Evolutionary conservation across 2,329 filamentous ascomycete species (phyloP).

Genomic region (Pseudogymnoascus sp.): DNA sequence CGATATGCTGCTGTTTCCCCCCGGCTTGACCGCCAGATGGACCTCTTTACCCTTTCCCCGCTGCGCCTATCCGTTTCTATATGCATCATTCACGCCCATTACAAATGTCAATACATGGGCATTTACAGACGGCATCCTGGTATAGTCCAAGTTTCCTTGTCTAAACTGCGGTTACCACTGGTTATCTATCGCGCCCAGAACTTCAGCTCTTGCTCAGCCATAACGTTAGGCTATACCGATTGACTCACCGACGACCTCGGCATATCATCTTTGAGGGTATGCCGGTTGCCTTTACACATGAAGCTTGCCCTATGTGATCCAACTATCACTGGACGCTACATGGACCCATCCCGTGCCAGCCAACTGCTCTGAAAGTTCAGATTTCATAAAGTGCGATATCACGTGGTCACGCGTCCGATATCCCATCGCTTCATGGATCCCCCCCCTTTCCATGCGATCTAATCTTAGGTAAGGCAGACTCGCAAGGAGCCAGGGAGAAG

Average conservation of each 20-base stretch:
- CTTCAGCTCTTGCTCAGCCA: constrained; percentile 9
- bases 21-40: neutral
- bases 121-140: neutral
- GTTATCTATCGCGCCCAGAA: neutral
- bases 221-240: neutral
- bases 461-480: constrained; percentile 9
- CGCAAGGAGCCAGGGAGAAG: neutral
- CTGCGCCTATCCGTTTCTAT: constrained; percentile 1
- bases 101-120: neutral
- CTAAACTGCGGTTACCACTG: constrained; percentile 6
- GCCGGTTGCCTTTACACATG: neutral
- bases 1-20: neutral
- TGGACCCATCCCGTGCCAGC: neutral
- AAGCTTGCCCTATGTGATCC: neutral
- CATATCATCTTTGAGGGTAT: neutral
- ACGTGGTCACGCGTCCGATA: neutral
- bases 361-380: constrained; percentile 2
- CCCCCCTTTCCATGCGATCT: neutral
- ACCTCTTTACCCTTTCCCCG: neutral
- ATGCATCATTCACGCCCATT: neutral
- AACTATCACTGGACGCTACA: neutral
- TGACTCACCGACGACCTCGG: constrained; percentile 7
- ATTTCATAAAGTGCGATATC: neutral
- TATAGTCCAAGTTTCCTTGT: constrained; percentile 6
- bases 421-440: neutral